phyloP scores from a whole-genome alignment of 306 rosid genomes.

The Glycine latifolia region DNA sequence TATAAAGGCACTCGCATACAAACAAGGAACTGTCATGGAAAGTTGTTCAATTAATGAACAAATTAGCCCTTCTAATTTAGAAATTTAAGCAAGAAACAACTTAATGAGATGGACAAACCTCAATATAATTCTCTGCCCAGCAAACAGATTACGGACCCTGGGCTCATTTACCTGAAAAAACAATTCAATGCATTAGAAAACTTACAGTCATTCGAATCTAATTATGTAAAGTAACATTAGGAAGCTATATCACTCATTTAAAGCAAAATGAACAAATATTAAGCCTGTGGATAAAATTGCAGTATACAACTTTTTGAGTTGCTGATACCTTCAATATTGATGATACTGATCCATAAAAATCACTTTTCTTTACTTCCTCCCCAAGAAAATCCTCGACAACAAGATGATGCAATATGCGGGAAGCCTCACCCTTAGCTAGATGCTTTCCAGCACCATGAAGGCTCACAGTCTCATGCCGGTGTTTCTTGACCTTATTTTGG shows the following conservation, averaged over 20 bases:
- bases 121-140: slow-evolving; percentile 61
- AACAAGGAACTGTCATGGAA: neutral
- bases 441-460: slow-evolving; percentile 94
- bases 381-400: slow-evolving; percentile 75
- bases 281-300: slow-evolving; percentile 24
- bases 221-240: slow-evolving; percentile 29
- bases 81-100: slow-evolving; percentile 47
- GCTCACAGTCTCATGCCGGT: slow-evolving; percentile 73
- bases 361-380: slow-evolving; percentile 96
- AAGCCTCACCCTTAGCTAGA: slow-evolving; percentile 90
- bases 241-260: slow-evolving; percentile 25
- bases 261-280: slow-evolving; percentile 13
- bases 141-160: slow-evolving; percentile 60
- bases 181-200: slow-evolving; percentile 34
- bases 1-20: slow-evolving; percentile 1
- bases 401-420: slow-evolving; percentile 88
- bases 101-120: slow-evolving; percentile 63
- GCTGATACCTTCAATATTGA: slow-evolving; percentile 78
- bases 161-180: slow-evolving; percentile 69
- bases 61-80: slow-evolving; percentile 24
- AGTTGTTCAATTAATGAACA: slow-evolving; percentile 24
- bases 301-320: slow-evolving; percentile 28
- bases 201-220: slow-evolving; percentile 37
- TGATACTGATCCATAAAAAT: slow-evolving; percentile 89
- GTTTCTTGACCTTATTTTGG: slow-evolving; percentile 80